Evolutionary conservation across 2,329 filamentous ascomycete species (phyloP).

Genomic region (Paraconiothyrium brasiliense): DNA sequence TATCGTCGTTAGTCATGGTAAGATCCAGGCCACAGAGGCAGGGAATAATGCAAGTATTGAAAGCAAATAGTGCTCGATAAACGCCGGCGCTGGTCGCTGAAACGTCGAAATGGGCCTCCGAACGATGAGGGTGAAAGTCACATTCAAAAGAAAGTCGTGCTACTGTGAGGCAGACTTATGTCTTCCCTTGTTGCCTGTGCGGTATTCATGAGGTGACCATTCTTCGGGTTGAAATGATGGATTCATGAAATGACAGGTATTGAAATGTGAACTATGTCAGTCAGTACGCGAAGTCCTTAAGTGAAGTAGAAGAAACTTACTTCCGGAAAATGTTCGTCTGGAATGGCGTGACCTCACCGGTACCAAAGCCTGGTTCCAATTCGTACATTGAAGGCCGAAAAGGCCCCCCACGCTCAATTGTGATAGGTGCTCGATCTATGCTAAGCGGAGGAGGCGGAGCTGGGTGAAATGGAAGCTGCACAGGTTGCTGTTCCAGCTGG

Average conservation of each 20-base stretch:
- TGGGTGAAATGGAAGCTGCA: constrained; percentile 45
- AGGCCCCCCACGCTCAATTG: constrained; percentile 49
- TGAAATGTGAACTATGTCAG: constrained; percentile 57
- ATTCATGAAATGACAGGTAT: constrained; percentile 62
- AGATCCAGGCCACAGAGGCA: constrained; percentile 39
- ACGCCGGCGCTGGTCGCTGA: constrained; percentile 51
- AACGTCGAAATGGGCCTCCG: constrained; percentile 42
- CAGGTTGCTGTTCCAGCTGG: constrained; percentile 44
- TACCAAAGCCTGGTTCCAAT: constrained; percentile 53
- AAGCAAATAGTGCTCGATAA: constrained; percentile 42
- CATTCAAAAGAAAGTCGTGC: constrained; percentile 25
- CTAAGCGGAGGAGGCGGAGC: constrained; percentile 35
- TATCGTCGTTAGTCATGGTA: constrained; percentile 47
- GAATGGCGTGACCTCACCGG: constrained; percentile 52
- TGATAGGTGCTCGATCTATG: constrained; percentile 41
- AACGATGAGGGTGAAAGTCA: constrained; percentile 29
- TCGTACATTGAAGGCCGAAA: constrained; percentile 59
- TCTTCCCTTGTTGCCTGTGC: constrained; percentile 47
- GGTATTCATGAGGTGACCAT: constrained; percentile 61
- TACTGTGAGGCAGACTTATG: constrained; percentile 50
- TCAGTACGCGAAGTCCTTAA: constrained; percentile 25
- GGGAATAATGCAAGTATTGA: constrained; percentile 38
- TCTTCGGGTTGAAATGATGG: constrained; percentile 63
- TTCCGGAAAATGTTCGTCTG: constrained; percentile 62
- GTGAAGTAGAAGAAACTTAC: constrained; percentile 38